Conservation (phyloP, 257 asterid genomes). For the Striga asiatica region DNA sequence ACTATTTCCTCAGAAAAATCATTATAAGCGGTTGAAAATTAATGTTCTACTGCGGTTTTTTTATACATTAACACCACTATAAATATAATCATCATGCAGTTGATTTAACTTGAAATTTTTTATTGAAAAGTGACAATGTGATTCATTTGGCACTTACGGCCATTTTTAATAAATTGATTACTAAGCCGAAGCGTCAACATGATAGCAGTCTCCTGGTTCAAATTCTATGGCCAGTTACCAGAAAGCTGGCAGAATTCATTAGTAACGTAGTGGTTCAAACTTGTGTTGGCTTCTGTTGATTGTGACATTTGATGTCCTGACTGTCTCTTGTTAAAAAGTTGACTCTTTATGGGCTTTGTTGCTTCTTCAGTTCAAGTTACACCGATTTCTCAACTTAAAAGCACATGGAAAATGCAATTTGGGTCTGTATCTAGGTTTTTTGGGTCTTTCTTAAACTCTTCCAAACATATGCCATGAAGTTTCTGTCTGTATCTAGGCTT, state of each 20-base stretch:
- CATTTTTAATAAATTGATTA: too few relatives aligned
- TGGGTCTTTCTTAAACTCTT: not conserved
- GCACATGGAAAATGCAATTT: slow-evolving; percentile 4
- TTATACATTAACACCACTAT: too few relatives aligned
- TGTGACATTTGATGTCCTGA: not conserved
- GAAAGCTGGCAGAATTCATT: not conserved
- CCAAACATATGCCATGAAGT: too few relatives aligned
- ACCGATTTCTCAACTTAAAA: not conserved
- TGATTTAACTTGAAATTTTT: too few relatives aligned
- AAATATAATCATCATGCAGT: too few relatives aligned
- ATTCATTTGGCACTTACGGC: too few relatives aligned
- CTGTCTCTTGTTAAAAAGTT: not conserved
- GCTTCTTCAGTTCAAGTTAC: not conserved
- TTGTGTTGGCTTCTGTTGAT: slow-evolving; percentile 5
- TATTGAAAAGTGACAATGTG: too few relatives aligned
- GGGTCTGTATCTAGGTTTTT: not conserved
- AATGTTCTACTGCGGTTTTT: too few relatives aligned
- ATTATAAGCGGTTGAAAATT: too few relatives aligned
- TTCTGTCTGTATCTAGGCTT: not conserved
- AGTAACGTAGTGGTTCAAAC: not conserved
- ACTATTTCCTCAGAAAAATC: not conserved
- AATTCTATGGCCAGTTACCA: not conserved
- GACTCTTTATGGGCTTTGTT: not conserved
- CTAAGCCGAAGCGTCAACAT: too few relatives aligned
- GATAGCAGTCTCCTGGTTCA: not conserved